Percentiles rank a stretch among this genome's conserved stretches.
Evolutionary conservation across 805 yeast species (phyloP).

Genomic region (Wickerhamomyces subpelliculosus): DNA sequence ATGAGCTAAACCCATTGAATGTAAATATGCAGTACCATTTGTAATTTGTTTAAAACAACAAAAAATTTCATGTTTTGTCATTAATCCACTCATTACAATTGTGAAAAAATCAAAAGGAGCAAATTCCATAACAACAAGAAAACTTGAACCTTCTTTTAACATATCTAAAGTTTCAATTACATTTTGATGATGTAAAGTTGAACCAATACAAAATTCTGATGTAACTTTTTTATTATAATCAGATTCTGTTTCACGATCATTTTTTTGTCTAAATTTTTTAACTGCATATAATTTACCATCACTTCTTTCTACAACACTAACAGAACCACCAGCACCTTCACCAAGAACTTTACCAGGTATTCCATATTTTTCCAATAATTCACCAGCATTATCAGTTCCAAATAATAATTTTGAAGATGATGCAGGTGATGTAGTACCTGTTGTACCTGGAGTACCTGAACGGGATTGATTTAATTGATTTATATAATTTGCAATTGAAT

Average conservation of each 20-base stretch:
- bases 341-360: slow-evolving; percentile 71
- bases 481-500: not conserved
- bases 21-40: slow-evolving; percentile 70
- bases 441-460: not conserved
- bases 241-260: slow-evolving; percentile 51
- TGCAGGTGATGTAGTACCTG: not conserved
- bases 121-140: slow-evolving; percentile 84
- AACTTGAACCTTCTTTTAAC: slow-evolving; percentile 56
- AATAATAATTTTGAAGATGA: slow-evolving; percentile 25
- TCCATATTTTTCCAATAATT: slow-evolving; percentile 59
- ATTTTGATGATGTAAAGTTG: slow-evolving; percentile 70
- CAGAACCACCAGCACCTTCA: slow-evolving; percentile 94
- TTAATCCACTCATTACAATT: slow-evolving; percentile 81
- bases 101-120: slow-evolving; percentile 90
- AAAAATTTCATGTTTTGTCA: slow-evolving; percentile 60
- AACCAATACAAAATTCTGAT: slow-evolving; percentile 78
- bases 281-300: slow-evolving; percentile 72
- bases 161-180: slow-evolving; percentile 77
- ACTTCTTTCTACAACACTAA: slow-evolving; percentile 61
- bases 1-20: slow-evolving; percentile 80
- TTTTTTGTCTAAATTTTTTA: slow-evolving; percentile 71
- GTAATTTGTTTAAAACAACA: slow-evolving; percentile 83
- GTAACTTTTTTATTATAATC: slow-evolving; percentile 76
- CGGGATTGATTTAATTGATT: not conserved
- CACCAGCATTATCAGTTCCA: slow-evolving; percentile 32